A percentile compares a stretch with the other conserved stretches of the same genome.
Conservation (phyloP, 768 basidiomycete genomes). For the Paxillus involutus region DNA sequence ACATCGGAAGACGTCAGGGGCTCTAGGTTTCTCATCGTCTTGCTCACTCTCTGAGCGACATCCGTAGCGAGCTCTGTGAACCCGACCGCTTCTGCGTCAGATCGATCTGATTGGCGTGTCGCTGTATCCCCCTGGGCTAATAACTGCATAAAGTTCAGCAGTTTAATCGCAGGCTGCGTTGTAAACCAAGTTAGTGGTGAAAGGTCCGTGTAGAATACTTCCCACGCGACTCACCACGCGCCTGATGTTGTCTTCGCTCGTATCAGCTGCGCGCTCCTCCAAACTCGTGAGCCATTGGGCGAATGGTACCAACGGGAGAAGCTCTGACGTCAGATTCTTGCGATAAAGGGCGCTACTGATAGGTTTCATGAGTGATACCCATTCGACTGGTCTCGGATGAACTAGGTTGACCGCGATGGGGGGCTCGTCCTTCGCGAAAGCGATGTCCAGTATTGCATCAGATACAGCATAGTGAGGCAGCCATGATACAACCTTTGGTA, state of each 20-base stretch:
- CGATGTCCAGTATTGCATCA: constrained; percentile 27
- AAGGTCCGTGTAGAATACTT: constrained; percentile 40
- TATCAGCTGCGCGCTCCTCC: constrained; percentile 6
- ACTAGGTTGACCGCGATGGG: constrained; percentile 31
- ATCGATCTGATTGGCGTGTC: neutral
- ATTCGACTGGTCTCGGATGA: constrained; percentile 32
- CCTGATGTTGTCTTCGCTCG: constrained; percentile 24
- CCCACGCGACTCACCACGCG: constrained; percentile 29
- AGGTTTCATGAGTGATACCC: constrained; percentile 22
- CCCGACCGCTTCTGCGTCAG: constrained; percentile 3
- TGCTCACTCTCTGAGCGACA: constrained; percentile 31
- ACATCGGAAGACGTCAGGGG: constrained; percentile 27
- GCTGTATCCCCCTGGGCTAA: constrained; percentile 18
- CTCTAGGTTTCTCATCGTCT: constrained; percentile 30
- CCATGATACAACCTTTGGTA: constrained; percentile 26
- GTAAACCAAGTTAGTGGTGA: constrained; percentile 16
- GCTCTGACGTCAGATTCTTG: constrained; percentile 5
- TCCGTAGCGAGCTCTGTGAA: constrained; percentile 22
- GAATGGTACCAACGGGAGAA: constrained; percentile 33
- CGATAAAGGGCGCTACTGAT: constrained; percentile 19
- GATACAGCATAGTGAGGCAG: constrained; percentile 29
- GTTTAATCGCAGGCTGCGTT: constrained; percentile 36
- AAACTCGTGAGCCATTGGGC: constrained; percentile 35
- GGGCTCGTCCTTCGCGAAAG: constrained; percentile 18
- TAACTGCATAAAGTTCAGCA: constrained; percentile 27